Evolutionary conservation across 345 rosid species (phyloP), one percentile per base, ranked within the genome.

Genomic region (Citrus inodora): DNA sequence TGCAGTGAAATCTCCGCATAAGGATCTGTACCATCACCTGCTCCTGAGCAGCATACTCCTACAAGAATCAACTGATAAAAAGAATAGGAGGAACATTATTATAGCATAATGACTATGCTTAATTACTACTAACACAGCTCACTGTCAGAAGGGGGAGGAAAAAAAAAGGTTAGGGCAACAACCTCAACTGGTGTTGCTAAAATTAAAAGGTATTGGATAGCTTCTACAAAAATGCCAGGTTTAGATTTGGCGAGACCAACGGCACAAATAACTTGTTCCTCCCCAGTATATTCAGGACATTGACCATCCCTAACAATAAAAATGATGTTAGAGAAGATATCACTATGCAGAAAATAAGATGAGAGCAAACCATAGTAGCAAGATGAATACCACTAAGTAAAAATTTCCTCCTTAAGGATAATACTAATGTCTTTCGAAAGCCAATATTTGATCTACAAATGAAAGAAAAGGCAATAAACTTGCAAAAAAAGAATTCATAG

Each of bases 121-220:
- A 73, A 30, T 63, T 37, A 33, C 17, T n/a, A 51, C 25, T 11
- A 22, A 10, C 33, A 76, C 4, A 10, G n/a, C 48, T 66, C 33
- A 40, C 58, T 22, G 62, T 70, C 27, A 70, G 21, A 33, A 68
- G 51, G 51, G 51, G 51, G 17, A 10, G 25, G 58, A 35, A 46
- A 35, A 8, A 21, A 22, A 74, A 67, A 48, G 22, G 14, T 10
- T 19, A 6, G 40, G 53, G 62, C 74, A 67, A 56, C 46, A 82
- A 93, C 98, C 98, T 95, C 98, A 67, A 87, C 90, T 32, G 98
- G 98, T 30, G 98, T 96, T 59, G 99, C 97, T 76, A 96, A 80
- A 82, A 96, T 87, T 85, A 96, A 84, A 78, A 96, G 88, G 81
- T 91, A 89, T 48, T 91, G 98, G 80, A 96, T 96, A 76, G 98